Conservation (phyloP, 768 basidiomycete genomes). For the Hericium erinaceus region DNA sequence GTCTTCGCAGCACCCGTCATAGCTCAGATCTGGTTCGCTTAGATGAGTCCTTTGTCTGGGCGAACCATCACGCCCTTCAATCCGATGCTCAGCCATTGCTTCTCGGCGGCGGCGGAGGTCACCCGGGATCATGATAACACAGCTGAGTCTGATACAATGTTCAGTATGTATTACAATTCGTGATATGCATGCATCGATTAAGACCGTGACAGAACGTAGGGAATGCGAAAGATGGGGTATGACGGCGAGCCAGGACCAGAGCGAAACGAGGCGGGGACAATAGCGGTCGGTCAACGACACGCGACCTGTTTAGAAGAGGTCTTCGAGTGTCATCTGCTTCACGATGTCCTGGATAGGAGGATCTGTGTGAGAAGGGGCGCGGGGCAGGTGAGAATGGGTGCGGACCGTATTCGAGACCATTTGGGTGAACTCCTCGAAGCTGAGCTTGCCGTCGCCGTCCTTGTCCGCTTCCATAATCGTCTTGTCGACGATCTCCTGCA, state of each 20-base stretch:
- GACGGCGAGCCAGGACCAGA: slow-evolving; percentile 1
- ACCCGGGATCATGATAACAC: no score
- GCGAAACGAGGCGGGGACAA: neutral
- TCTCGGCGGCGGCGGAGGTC: no score
- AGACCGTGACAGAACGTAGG: neutral
- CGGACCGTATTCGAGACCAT: slow-evolving; percentile 96
- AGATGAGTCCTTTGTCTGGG: no score
- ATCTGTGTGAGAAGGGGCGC: neutral
- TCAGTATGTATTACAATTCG: slow-evolving; percentile 6
- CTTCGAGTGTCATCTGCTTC: slow-evolving; percentile 97
- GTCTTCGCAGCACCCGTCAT: no score
- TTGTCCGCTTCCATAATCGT: slow-evolving; percentile 99
- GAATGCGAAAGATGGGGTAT: neutral
- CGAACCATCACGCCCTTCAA: no score
- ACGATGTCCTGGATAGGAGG: slow-evolving; percentile 70
- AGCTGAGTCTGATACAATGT: neutral
- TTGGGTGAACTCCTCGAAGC: slow-evolving; percentile 91
- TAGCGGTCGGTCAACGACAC: neutral
- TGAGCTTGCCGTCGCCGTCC: slow-evolving; percentile 95
- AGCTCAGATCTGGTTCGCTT: no score
- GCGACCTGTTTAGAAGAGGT: slow-evolving; percentile 52
- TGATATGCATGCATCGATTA: slow-evolving; percentile 6
- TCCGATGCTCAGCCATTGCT: no score
- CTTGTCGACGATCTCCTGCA: slow-evolving; percentile 99
- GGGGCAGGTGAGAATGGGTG: slow-evolving; percentile 2